Conservation (phyloP, 768 basidiomycete species). For the Hericium alpestre region DNA sequence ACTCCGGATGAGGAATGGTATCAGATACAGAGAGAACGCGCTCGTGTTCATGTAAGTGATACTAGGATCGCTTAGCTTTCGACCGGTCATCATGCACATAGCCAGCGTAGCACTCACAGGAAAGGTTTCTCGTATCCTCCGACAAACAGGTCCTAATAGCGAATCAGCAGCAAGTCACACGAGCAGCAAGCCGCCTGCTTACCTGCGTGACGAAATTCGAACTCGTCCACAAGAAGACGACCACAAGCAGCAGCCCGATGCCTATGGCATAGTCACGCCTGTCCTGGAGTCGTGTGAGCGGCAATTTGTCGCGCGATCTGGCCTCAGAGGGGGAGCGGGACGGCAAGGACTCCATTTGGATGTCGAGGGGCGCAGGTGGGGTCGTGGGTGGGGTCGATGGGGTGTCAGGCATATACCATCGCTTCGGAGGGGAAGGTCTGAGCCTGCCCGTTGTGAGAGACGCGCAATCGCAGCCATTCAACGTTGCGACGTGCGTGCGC, state of each 20-base stretch:
- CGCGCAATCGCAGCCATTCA: not conserved
- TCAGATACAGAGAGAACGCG: constrained; percentile 74
- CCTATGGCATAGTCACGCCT: constrained; percentile 40
- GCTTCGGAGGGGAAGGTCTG: not conserved
- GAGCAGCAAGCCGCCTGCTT: not conserved
- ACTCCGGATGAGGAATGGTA: constrained; percentile 43
- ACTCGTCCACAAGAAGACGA: constrained; percentile 81
- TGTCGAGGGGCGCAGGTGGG: not conserved
- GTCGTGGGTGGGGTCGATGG: not conserved
- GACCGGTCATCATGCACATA: not conserved
- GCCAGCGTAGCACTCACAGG: constrained; percentile 36
- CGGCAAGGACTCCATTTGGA: constrained; percentile 10
- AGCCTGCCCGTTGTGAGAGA: not conserved
- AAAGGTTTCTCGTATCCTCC: constrained; percentile 85
- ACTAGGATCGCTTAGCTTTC: constrained; percentile 24
- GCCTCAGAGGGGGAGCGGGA: not conserved
- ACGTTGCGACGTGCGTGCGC: not conserved
- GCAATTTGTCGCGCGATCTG: not conserved
- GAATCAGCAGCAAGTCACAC: not conserved
- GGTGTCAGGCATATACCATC: not conserved
- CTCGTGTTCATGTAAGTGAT: constrained; percentile 89
- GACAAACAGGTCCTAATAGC: constrained; percentile 33
- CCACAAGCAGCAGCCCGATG: constrained; percentile 57
- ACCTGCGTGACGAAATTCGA: constrained; percentile 86
- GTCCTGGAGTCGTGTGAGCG: constrained; percentile 3